phyloP scores from a whole-genome alignment of 2,329 filamentous ascomycete species.

The Arthrobotrys iridis region DNA sequence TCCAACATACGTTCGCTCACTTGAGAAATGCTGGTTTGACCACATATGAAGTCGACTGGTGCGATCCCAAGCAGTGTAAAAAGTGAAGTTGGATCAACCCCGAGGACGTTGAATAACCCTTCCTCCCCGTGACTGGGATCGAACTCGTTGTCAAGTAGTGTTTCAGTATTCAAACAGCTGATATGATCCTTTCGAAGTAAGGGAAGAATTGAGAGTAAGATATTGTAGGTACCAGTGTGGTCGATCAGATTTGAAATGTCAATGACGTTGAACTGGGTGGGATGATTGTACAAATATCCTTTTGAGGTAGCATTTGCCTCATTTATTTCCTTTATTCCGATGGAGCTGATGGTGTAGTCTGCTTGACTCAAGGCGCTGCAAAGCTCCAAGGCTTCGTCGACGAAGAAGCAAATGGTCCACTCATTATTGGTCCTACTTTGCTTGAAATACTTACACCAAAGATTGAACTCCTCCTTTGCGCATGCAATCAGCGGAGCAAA shows the following conservation, averaged over 20 bases:
- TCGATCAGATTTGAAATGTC: slow-evolving; percentile 67
- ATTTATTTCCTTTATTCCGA: not conserved
- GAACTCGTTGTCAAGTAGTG: slow-evolving; percentile 61
- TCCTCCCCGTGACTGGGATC: slow-evolving; percentile 55
- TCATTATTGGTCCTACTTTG: not conserved
- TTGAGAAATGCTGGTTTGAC: slow-evolving; percentile 40
- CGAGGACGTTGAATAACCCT: slow-evolving; percentile 63
- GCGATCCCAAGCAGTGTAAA: slow-evolving; percentile 67
- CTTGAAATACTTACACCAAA: slow-evolving; percentile 13
- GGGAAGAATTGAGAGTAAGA: slow-evolving; percentile 65
- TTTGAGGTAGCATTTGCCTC: slow-evolving; percentile 5
- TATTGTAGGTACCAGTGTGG: slow-evolving; percentile 63
- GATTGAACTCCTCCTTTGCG: slow-evolving; percentile 18
- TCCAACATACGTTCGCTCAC: slow-evolving; percentile 58
- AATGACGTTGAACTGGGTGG: slow-evolving; percentile 67
- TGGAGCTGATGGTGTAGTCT: not conserved
- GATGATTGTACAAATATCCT: slow-evolving; percentile 58
- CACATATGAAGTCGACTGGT: slow-evolving; percentile 60
- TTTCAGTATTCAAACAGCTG: slow-evolving; percentile 66
- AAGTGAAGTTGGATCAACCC: slow-evolving; percentile 64
- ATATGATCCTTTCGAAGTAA: slow-evolving; percentile 64
- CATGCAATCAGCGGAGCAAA: not conserved
- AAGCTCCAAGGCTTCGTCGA: slow-evolving; percentile 41
- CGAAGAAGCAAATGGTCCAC: slow-evolving; percentile 16
- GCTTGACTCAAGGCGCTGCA: not conserved